Conservation (phyloP, 2,329 filamentous ascomycete species). For the Pseudogymnoascus sp. region DNA sequence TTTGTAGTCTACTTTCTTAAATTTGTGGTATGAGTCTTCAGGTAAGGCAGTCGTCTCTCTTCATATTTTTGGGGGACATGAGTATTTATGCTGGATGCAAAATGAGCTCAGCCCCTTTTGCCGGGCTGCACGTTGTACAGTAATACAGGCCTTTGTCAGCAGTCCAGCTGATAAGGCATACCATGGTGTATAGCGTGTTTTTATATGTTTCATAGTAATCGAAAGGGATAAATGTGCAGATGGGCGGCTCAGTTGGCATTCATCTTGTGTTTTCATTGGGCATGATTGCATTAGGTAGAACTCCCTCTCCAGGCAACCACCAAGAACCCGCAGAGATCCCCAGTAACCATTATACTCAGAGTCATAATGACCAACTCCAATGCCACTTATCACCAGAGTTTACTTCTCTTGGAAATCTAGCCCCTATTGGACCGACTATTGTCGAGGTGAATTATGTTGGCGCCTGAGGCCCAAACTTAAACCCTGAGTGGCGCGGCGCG, state of each 20-base stretch:
- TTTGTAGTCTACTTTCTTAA: neutral
- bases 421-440: neutral
- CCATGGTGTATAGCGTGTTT: neutral
- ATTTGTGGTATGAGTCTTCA: neutral
- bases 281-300: neutral
- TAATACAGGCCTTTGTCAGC: neutral
- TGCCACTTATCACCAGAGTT: neutral
- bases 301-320: neutral
- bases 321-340: neutral
- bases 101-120: neutral
- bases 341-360: neutral
- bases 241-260: neutral
- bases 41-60: neutral
- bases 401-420: neutral
- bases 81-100: neutral
- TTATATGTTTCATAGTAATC: neutral
- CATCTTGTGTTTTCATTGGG: neutral
- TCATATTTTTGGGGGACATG: neutral
- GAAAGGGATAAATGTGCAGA: neutral
- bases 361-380: neutral
- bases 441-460: neutral
- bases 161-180: neutral
- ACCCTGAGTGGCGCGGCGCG: slow-evolving; percentile 1
- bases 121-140: neutral
- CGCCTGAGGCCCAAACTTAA: neutral